A percentile compares a stretch with the other conserved stretches of the same genome.
These are phyloP conservation scores for Ophiostoma ulmi DNA, from an alignment of 2,329 filamentous ascomycete species.

Conservation along the genomic window DNA sequence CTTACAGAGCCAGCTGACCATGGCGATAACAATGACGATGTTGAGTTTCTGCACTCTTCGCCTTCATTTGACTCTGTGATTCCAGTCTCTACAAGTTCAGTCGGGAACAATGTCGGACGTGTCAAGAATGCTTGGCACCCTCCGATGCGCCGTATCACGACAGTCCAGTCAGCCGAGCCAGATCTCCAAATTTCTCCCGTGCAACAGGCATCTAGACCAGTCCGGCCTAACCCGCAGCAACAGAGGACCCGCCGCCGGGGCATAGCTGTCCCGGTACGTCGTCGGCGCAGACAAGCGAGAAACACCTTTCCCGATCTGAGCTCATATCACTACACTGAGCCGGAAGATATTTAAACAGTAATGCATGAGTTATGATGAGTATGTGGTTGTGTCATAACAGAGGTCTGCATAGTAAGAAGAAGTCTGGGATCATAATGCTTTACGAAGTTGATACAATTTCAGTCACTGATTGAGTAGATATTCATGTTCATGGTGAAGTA, in stretches of 20 bases:
- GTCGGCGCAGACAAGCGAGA: background rate
- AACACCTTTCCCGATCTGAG: slow-evolving; percentile 8
- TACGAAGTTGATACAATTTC: background rate
- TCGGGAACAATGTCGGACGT: background rate
- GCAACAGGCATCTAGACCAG: background rate
- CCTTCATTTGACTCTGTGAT: background rate
- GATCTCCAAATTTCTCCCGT: background rate
- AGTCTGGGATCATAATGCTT: no score
- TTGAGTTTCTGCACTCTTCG: background rate
- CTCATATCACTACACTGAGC: background rate
- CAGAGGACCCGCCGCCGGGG: background rate
- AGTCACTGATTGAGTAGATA: background rate
- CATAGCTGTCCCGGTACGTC: background rate
- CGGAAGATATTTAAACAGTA: background rate
- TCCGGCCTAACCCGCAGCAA: background rate
- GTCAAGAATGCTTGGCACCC: background rate
- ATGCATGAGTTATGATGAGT: no score
- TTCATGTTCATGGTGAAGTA: background rate
- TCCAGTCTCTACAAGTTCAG: background rate
- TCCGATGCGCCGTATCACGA: background rate
- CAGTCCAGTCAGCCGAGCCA: background rate
- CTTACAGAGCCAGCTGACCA: background rate
- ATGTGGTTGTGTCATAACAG: no score
- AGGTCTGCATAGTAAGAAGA: no score
- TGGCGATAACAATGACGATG: background rate